These are phyloP conservation scores for Purpureocillium takamizusanense DNA, from an alignment of 2,329 filamentous ascomycete genomes.

Conservation along the genomic window DNA sequence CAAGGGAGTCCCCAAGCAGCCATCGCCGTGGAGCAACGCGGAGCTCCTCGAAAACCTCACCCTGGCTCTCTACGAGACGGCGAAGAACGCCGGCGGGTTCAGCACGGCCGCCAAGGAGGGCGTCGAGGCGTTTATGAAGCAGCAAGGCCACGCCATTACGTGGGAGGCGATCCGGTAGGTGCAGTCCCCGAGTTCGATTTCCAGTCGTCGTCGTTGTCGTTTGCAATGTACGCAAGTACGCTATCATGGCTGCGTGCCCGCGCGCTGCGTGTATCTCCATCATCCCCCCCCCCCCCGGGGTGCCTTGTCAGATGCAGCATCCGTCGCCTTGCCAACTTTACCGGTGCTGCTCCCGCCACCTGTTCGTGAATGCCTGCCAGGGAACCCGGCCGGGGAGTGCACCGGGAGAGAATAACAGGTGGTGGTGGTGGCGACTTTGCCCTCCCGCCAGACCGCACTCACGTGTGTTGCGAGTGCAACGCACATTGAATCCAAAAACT, in stretches of 20 bases:
- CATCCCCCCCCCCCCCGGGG: too few relatives aligned
- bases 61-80: slow-evolving; percentile 21
- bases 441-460: neutral
- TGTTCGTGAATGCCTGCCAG: too few relatives aligned
- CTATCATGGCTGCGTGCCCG: too few relatives aligned
- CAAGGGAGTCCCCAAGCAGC: slow-evolving; percentile 8
- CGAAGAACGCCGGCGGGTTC: slow-evolving; percentile 16
- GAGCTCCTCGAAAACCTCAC: slow-evolving; percentile 23
- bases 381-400: too few relatives aligned
- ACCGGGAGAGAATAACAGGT: too few relatives aligned
- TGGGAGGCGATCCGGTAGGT: slow-evolving; percentile 38
- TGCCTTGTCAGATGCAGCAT: neutral
- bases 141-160: slow-evolving; percentile 23
- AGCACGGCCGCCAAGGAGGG: slow-evolving; percentile 16
- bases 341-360: too few relatives aligned
- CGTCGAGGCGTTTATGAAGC: slow-evolving; percentile 23
- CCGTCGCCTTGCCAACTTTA: too few relatives aligned
- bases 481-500: neutral
- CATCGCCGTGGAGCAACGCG: slow-evolving; percentile 19
- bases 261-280: too few relatives aligned
- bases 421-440: too few relatives aligned
- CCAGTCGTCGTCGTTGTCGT: too few relatives aligned
- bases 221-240: too few relatives aligned
- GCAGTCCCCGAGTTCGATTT: too few relatives aligned
- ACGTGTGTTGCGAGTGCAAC: neutral